Base-by-base conservation (phyloP, 768 basidiomycete species). In the Dacryopinax spathularia region DNA sequence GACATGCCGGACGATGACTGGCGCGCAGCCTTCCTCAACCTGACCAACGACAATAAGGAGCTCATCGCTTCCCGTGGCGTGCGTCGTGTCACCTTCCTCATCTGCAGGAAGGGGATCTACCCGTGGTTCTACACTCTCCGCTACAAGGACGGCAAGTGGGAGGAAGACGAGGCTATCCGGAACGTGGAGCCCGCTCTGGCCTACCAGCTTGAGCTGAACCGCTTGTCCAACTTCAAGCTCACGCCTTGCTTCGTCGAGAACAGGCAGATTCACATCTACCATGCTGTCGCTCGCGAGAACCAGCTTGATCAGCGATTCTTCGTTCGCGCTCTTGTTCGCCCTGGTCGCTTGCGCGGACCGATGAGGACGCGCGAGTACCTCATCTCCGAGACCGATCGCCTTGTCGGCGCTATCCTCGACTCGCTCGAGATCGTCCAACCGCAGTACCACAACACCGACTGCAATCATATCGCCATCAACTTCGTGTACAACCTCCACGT, bases 381-480 rank as follows among this genome's bases (percentile, higher is more conserved):
- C 71, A 89, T 99, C 68, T 96, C 95, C 1, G 96, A 99, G 78
- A 94, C 94, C 13, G 96, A 99, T 71, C 89, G 96, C 48, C 84
- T 98, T 13, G 89, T 98, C 66, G 95, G 91, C 39, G 88, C 84
- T 70, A 85, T 98, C 68, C 80, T 99, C 66, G 96, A 99, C 74
- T 89, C 94, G 1, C 82, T 98, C 33, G 95, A 98, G 73, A 88
- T 98, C 62, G 91, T 95, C 71, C 86, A 83, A 68, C 90, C 89
- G 7, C 83, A 91, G 70, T 81, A 94, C 70, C 85, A 94, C 65
- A 91, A 88, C 68, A 89, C 95, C 2, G 95, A 98, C 72, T 93
- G 91, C 78, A 98, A 98, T 75, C 94, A 97, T 73, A 96, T 98
- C 73, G 94, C 92, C 79, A 86, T 98, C 85, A 97, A 98, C 79